Conservation (phyloP, 1,284 basidiomycete genomes). For the Heliocybe sulcata region DNA sequence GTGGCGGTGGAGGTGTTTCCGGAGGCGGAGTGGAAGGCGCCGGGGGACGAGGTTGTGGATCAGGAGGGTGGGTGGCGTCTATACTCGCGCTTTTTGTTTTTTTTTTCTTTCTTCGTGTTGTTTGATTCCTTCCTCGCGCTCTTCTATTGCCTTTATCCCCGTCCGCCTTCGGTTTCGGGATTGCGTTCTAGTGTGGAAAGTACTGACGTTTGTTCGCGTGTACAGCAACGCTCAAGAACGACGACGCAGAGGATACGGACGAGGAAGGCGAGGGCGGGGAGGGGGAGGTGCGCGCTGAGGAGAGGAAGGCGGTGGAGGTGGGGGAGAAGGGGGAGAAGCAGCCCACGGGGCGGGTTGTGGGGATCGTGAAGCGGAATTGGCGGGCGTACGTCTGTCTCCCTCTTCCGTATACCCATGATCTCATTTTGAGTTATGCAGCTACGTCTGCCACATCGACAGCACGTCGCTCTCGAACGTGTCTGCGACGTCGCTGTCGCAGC, state of each 20-base stretch:
- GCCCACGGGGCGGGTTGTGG: constrained; percentile 90
- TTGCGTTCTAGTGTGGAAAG: too few relatives aligned
- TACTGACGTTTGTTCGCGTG: neutral
- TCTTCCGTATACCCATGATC: neutral
- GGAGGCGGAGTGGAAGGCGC: constrained; percentile 89
- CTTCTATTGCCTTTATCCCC: too few relatives aligned
- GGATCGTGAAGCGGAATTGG: constrained; percentile 95
- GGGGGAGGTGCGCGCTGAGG: constrained; percentile 41
- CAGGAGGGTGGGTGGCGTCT: constrained; percentile 60
- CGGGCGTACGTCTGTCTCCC: constrained; percentile 53
- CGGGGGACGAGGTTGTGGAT: constrained; percentile 90
- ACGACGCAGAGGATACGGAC: constrained; percentile 80
- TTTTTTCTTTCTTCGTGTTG: neutral
- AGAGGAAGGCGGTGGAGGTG: constrained; percentile 39
- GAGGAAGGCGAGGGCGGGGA: constrained; percentile 47
- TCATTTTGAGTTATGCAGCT: constrained; percentile 35
- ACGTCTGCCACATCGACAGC: constrained; percentile 94
- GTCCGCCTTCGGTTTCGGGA: too few relatives aligned
- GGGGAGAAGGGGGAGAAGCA: constrained; percentile 52
- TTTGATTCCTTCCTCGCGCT: too few relatives aligned
- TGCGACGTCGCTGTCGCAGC: constrained; percentile 76
- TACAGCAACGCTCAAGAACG: constrained; percentile 78
- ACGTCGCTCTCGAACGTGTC: constrained; percentile 79
- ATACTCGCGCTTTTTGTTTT: neutral
- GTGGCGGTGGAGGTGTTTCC: constrained; percentile 89